Evolutionary conservation across 139 green algal species (phyloP), one percentile per base, ranked within the genome.

Genomic region (Trebouxia sp.): DNA sequence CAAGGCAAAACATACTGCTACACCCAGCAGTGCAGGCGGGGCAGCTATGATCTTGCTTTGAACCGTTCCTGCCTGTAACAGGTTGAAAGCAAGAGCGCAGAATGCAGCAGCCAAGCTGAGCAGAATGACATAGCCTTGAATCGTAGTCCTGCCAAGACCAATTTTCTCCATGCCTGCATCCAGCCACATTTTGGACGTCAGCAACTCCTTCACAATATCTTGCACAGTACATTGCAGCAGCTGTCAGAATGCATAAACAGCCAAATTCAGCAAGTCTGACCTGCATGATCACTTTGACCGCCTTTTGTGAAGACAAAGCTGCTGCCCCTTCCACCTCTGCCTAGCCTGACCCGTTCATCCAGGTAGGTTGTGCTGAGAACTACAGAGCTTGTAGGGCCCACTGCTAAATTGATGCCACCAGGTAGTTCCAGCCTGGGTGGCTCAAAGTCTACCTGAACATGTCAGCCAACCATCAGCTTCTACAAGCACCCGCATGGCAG

Each of bases 291-390:
- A 14, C 88, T 87, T 22, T 65, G 43, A 10, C 84, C 85, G 3
- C 86, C 86, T 0, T 86, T 79, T 14, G 86, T 92, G 66, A 94
- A 94, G 3, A 94, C 87, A 80, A 94, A 94, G 8, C 90, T 77
- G 32, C 83, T 89, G 42, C 90, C 90, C 8, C 83, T 75, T 70
- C 82, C 89, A 69, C 91, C 91, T 75, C 84, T 88, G 37, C 91
- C 91, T 28, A 95, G 79, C 26, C 91, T 84, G 43, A 95, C 78
- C 1, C 84, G 81, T 70, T 95, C 90, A 69, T 95, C 91, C 56
- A 95, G 72, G 84, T 93, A 95, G 11, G 87, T 89, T 1, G 91
- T 95, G 22, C 70, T 53, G 50, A 95, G 87, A 7, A 85, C 80
- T 65, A 95, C 91, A 41, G 53, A 79, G 67, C 82, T 89, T 47